These are phyloP conservation scores for Rugosomyces carneus DNA, from an alignment of 1,284 basidiomycete genomes.

Conservation along the genomic window DNA sequence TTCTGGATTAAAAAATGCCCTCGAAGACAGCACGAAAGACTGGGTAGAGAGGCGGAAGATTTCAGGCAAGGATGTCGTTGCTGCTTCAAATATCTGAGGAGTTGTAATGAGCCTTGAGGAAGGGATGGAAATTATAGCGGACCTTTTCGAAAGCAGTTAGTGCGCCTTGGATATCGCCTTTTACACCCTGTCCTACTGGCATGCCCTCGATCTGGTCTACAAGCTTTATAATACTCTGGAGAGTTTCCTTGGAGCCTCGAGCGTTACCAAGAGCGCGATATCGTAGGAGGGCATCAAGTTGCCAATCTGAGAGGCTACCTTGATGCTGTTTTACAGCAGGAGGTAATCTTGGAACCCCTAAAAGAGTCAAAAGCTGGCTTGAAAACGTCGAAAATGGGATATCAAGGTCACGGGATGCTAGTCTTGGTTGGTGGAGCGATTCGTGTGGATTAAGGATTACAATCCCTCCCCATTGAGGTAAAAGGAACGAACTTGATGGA, in stretches of 20 bases:
- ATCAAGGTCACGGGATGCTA: slow-evolving; percentile 43
- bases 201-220: slow-evolving; percentile 85
- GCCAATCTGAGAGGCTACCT: slow-evolving; percentile 57
- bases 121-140: slow-evolving; percentile 10
- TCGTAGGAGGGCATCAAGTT: slow-evolving; percentile 73
- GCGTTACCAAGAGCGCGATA: slow-evolving; percentile 70
- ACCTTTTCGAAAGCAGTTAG: slow-evolving; percentile 71
- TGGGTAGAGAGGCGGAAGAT: slow-evolving; percentile 58
- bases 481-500: slow-evolving; percentile 68
- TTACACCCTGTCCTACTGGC: slow-evolving; percentile 78
- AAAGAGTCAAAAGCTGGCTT: slow-evolving; percentile 67
- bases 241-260: slow-evolving; percentile 62
- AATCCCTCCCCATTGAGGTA: slow-evolving; percentile 95
- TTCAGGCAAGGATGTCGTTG: slow-evolving; percentile 35
- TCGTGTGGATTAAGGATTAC: slow-evolving; percentile 66
- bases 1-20: slow-evolving; percentile 94
- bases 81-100: slow-evolving; percentile 38
- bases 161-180: slow-evolving; percentile 63
- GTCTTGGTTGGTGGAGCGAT: slow-evolving; percentile 19
- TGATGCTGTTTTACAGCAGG: slow-evolving; percentile 26
- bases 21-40: slow-evolving; percentile 71
- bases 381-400: slow-evolving; percentile 68
- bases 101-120: slow-evolving; percentile 5
- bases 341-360: slow-evolving; percentile 73
- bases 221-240: slow-evolving; percentile 76